Evolutionary conservation across 139 green algal species (phyloP).

Genomic region (Closterium sp.): DNA sequence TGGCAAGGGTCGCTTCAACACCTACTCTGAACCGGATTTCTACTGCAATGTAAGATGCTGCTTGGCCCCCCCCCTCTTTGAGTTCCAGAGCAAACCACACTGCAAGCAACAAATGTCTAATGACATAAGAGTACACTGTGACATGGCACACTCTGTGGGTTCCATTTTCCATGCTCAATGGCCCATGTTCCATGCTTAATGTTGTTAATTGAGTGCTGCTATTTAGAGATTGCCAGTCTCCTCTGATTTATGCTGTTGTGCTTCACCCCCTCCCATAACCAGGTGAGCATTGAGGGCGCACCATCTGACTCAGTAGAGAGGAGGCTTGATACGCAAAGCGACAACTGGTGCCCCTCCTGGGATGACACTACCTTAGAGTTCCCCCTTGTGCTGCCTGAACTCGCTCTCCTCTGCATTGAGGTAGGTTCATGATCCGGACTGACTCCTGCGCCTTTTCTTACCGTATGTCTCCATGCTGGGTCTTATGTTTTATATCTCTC

Average conservation of each 20-base stretch:
- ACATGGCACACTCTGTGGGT: not conserved
- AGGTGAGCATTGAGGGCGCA: slow-evolving; percentile 36
- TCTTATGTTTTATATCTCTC: no score
- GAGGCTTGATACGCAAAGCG: not conserved
- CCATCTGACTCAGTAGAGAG: slow-evolving; percentile 16
- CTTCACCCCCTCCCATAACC: not conserved
- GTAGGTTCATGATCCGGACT: not conserved
- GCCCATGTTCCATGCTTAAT: not conserved
- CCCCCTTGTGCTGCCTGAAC: slow-evolving; percentile 33
- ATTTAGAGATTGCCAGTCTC: not conserved
- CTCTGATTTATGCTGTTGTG: no score
- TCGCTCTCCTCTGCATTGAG: slow-evolving; percentile 43
- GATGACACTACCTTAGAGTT: slow-evolving; percentile 24
- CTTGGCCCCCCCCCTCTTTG: no score
- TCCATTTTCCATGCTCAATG: not conserved
- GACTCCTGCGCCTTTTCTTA: no score
- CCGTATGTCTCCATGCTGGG: no score
- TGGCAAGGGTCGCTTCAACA: slow-evolving; percentile 31
- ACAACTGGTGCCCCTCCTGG: slow-evolving; percentile 25
- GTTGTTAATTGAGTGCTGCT: not conserved
- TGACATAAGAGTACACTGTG: no score
- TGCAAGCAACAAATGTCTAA: no score
- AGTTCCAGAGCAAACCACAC: not conserved
- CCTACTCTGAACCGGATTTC: slow-evolving; percentile 22
- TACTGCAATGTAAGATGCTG: slow-evolving; percentile 18